Evolutionary conservation across 2,329 filamentous ascomycete genomes (phyloP).

Genomic region (Diaporthe nobilis): DNA sequence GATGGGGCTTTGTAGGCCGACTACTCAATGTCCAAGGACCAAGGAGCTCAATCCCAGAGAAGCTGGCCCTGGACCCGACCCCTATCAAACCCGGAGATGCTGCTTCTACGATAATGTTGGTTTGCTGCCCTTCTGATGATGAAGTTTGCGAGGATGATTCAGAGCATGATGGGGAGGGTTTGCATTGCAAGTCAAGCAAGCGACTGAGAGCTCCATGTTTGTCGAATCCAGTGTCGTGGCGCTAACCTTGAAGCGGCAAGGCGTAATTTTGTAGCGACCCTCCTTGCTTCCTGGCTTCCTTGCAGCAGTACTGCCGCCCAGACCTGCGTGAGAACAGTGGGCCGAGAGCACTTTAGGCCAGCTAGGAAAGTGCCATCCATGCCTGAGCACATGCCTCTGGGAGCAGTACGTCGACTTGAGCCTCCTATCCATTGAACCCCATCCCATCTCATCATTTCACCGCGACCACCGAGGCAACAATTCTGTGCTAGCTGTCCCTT

Average conservation of each 20-base stretch:
- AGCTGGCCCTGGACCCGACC: slow-evolving; percentile 27
- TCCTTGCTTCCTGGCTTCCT: slow-evolving; percentile 5
- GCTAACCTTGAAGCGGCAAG: not conserved
- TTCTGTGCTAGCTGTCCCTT: slow-evolving; percentile 3
- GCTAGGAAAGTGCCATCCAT: slow-evolving; percentile 35
- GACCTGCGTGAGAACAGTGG: slow-evolving; percentile 13
- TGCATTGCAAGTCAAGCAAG: slow-evolving; percentile 32
- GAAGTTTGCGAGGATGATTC: slow-evolving; percentile 26
- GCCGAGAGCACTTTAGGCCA: slow-evolving; percentile 36
- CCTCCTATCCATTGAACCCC: slow-evolving; percentile 26
- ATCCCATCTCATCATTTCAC: slow-evolving; percentile 19
- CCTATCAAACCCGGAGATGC: slow-evolving; percentile 18
- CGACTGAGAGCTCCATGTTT: slow-evolving; percentile 32
- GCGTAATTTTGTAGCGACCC: not conserved
- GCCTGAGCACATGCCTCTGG: slow-evolving; percentile 28
- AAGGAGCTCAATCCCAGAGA: slow-evolving; percentile 21
- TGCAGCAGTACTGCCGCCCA: not conserved
- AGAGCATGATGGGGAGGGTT: slow-evolving; percentile 31
- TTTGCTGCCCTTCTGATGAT: slow-evolving; percentile 21
- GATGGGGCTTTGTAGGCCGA: slow-evolving; percentile 25
- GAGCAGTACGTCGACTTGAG: slow-evolving; percentile 29
- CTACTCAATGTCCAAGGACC: slow-evolving; percentile 25
- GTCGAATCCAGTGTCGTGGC: slow-evolving; percentile 7
- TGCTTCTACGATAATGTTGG: slow-evolving; percentile 35
- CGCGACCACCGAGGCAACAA: slow-evolving; percentile 23